phyloP scores from a whole-genome alignment of 805 yeast species.

The Cyberlindnera suaveolens region DNA sequence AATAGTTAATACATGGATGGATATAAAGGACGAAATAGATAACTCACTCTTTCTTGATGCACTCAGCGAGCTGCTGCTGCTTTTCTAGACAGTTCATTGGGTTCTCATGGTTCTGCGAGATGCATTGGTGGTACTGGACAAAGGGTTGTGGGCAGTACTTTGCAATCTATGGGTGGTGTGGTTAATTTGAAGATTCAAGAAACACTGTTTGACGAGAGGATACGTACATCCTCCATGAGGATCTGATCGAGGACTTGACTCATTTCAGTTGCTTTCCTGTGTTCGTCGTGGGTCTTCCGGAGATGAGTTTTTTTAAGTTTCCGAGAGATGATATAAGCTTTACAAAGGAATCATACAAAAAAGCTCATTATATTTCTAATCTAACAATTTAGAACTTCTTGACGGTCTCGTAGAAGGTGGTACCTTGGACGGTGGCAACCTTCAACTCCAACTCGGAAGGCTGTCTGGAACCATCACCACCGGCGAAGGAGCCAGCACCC shows the following conservation, averaged over 20 bases:
- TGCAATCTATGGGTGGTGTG: slow-evolving; percentile 40
- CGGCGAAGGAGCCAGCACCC: slow-evolving; percentile 83
- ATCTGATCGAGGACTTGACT: slow-evolving; percentile 51
- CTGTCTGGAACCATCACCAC: slow-evolving; percentile 67
- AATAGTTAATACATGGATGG: not conserved
- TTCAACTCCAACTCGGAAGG: slow-evolving; percentile 58
- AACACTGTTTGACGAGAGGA: not conserved
- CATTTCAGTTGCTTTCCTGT: slow-evolving; percentile 6
- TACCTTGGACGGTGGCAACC: slow-evolving; percentile 65
- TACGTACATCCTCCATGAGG: slow-evolving; percentile 61
- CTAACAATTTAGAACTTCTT: slow-evolving; percentile 23
- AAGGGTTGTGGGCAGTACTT: slow-evolving; percentile 69
- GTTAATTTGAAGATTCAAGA: not conserved
- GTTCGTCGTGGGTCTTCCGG: no score
- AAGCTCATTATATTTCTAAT: not conserved
- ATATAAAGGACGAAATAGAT: not conserved
- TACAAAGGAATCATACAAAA: not conserved
- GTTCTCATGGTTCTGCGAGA: slow-evolving; percentile 48
- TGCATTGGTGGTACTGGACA: slow-evolving; percentile 66
- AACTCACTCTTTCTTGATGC: slow-evolving; percentile 44
- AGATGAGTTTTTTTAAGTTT: no score
- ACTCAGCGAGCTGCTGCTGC: slow-evolving; percentile 51
- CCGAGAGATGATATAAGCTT: not conserved
- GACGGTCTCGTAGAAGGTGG: slow-evolving; percentile 46
- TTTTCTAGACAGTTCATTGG: slow-evolving; percentile 45